Base-by-base conservation (phyloP, 208 protist genomes). In the Leishmania aethiopica region DNA sequence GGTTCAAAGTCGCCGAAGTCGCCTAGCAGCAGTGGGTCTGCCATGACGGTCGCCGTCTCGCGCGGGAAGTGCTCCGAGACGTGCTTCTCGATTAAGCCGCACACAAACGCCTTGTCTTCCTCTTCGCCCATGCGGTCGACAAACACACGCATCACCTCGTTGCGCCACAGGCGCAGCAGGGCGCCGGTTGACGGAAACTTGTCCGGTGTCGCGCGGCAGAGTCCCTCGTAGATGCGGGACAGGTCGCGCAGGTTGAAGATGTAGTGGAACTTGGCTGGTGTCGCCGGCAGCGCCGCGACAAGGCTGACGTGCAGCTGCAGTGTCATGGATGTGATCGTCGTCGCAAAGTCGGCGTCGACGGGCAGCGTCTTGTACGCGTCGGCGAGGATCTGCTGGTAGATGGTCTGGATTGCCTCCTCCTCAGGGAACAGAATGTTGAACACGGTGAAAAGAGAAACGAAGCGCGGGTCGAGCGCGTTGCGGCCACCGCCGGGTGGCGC, bases 211-310 rank as follows among this genome's bases (percentile, higher is more conserved):
- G 96, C 92, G 72, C 98, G 94, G 84, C 96, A 99, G 15, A 99
- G 85, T 45, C 99, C 99, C 89, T 99, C 98, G 89, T 99, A 99
- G 22, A 99, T 95, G 35, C 99, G 91, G 57, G 96, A 99, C 28
- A 99, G 87, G 85, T 99, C 99, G 80, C 99, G 92, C 59, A 99
- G 91, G 88, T 99, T 99, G 93, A 99, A 99, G 73, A 99, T 96
- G 88, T 99, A 99, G 88, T 99, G 99, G 89, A 99, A 99, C 86
- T 99, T 99, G 13, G 98, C 92, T 22, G 99, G 99, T 17, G 99
- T 99, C 35, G 99, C 97, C 5, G 98, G 98, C 47, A 99, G 93
- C n/a, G 84, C 71, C 5, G 84, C 57, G 53, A 98, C 93, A 69
- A 99, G 85, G 17, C 83, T 55, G 55, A 95, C 85, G 87, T 99